Evolutionary conservation across 352 stramenopile species (phyloP), one percentile per base, ranked within the genome.

Genomic region (Phytophthora brassicae): DNA sequence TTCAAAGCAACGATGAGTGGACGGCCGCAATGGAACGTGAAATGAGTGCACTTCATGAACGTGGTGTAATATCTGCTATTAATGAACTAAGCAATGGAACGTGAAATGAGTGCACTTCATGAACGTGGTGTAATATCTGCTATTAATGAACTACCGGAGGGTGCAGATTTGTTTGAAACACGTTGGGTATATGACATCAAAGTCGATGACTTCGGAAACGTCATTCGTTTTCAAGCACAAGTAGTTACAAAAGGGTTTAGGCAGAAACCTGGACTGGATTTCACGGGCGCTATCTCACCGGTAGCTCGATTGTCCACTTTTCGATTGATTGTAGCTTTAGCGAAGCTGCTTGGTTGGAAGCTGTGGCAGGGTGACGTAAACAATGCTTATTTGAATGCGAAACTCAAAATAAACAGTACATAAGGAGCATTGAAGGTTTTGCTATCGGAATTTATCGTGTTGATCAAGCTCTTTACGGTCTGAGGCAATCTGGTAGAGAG

Each of bases 321-420:
- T 16, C 3, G 35, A 2, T 7, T 42, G 35, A 11, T 42, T 4
- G 35, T 42, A 20, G 35, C 35, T 22, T 20, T 42, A 16, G 35
- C 35, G 16, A 20, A 6, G 3, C 2, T 11, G 16, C 16, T 42
- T 22, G 13, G 16, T 7, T 42, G 35, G 35, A 22, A 22, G 16
- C 5, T 42, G 14, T 42, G 35, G 31, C 45, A 51, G 16, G 53
- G 53, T 22, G 53, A 60, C 24, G 42, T 60, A 9, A 52, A 60
- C 31, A 60, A 51, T 17, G 53, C 53, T n/a, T 60, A 53, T 13
- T n/a, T 60, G 5, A 60, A 53, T 14, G 42, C 41, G 9, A 53
- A 52, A 9, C 22, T 47, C 4, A 60, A 60, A 29, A 60, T 51
- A 45, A 60, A 44, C 14, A 13, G 20, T 13, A 22, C 19, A 22